Conservation (phyloP, 2,329 filamentous ascomycete species). For the Amauroascus niger region DNA sequence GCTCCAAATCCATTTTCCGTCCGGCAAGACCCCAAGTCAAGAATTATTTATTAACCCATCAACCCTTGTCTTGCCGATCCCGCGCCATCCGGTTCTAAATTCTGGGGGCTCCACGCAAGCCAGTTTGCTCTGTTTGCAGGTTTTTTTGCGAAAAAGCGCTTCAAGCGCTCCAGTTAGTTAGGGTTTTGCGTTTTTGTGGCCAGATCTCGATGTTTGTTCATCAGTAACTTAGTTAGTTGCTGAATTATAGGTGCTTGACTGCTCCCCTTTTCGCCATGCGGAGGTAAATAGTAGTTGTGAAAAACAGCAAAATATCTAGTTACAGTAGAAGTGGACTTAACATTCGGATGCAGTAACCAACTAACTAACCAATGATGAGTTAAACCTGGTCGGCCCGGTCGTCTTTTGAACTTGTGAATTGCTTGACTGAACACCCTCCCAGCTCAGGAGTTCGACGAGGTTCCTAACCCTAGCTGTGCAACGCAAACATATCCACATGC, state of each 20-base stretch:
- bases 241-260: no score
- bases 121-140: constrained; percentile 6
- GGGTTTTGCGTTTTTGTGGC: not conserved
- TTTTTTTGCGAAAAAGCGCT: not conserved
- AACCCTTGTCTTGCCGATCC: constrained; percentile 1
- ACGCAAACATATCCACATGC: not conserved
- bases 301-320: no score
- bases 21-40: not conserved
- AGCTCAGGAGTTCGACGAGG: not conserved
- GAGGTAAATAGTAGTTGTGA: no score
- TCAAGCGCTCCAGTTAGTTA: constrained; percentile 1
- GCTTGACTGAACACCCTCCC: not conserved
- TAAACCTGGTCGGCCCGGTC: no score
- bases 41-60: no score
- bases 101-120: constrained; percentile 1
- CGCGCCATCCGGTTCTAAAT: not conserved
- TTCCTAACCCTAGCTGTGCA: not conserved
- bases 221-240: no score
- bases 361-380: no score
- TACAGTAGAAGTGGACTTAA: no score
- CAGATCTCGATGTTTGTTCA: no score
- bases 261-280: no score
- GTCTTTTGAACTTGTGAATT: no score
- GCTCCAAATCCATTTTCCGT: not conserved
- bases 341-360: no score